phyloP scores from a whole-genome alignment of 2,329 filamentous ascomycete genomes.

The Phialophora macrospora region DNA sequence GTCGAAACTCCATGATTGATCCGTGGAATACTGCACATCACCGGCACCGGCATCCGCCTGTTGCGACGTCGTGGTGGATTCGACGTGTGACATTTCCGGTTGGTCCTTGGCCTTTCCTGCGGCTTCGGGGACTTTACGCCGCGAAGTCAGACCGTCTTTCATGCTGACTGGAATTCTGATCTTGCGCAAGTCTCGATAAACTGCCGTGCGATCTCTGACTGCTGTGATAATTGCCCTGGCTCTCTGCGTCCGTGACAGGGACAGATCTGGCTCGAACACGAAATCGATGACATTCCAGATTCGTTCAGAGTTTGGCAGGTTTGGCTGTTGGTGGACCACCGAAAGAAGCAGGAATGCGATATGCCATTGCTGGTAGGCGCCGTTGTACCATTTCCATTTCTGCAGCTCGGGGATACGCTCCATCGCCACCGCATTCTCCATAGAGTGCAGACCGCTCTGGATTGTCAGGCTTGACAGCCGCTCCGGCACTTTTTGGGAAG shows the following conservation, averaged over 20 bases:
- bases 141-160: constrained; percentile 19
- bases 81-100: not conserved
- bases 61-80: not conserved
- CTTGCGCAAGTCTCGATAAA: constrained; percentile 42
- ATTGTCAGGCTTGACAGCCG: constrained; percentile 68
- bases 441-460: constrained; percentile 60
- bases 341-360: constrained; percentile 70
- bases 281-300: constrained; percentile 76
- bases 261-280: constrained; percentile 66
- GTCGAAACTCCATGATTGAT: constrained; percentile 36
- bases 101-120: not conserved
- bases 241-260: constrained; percentile 61
- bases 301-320: constrained; percentile 63
- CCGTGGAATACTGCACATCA: constrained; percentile 11
- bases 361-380: constrained; percentile 75
- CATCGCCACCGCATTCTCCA: constrained; percentile 61
- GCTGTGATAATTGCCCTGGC: constrained; percentile 65
- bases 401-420: constrained; percentile 59
- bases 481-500: constrained; percentile 48
- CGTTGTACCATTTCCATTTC: constrained; percentile 71
- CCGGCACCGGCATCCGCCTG: not conserved
- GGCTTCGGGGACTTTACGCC: not conserved
- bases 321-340: constrained; percentile 66
- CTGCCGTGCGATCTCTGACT: constrained; percentile 55
- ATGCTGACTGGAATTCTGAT: constrained; percentile 41